Percentiles rank a stretch among this genome's conserved stretches.
These are phyloP conservation scores for Verruconis gallopava DNA, from an alignment of 2,329 filamentous ascomycete species.

Conservation along the genomic window DNA sequence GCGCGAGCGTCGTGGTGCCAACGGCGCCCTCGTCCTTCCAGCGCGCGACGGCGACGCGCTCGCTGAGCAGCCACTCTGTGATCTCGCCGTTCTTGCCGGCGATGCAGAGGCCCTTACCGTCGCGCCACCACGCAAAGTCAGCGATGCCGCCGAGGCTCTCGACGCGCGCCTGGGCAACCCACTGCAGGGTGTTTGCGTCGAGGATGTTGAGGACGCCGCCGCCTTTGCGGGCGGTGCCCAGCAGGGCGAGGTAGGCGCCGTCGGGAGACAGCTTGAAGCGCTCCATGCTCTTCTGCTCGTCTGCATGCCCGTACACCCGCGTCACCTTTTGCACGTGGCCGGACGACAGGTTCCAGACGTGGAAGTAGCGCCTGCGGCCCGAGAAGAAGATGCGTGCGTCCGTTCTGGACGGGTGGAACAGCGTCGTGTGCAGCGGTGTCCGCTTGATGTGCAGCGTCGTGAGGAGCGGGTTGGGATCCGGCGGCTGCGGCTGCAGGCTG, in stretches of 20 bases:
- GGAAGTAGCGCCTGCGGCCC: conserved; percentile 80
- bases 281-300: conserved; percentile 86
- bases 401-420: conserved; percentile 55
- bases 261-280: conserved; percentile 77
- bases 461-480: conserved; percentile 73
- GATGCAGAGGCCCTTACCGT: conserved; percentile 69
- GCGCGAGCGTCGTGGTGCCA: conserved; percentile 66
- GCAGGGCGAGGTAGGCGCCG: conserved; percentile 72
- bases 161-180: conserved; percentile 69
- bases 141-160: conserved; percentile 74
- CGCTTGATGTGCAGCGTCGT: conserved; percentile 78
- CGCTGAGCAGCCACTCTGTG: conserved; percentile 69
- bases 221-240: conserved; percentile 68
- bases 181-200: conserved; percentile 68
- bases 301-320: conserved; percentile 58
- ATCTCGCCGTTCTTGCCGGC: conserved; percentile 79
- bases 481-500: conserved; percentile 67
- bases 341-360: conserved; percentile 78
- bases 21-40: conserved; percentile 89
- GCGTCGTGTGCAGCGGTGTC: conserved; percentile 72
- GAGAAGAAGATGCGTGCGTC: conserved; percentile 79
- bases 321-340: conserved; percentile 74
- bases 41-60: conserved; percentile 57
- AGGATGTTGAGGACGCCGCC: conserved; percentile 82
- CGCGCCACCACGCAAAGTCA: conserved; percentile 87